Conservation (phyloP, 208 protist species). For the Trypanosoma caninum region DNA sequence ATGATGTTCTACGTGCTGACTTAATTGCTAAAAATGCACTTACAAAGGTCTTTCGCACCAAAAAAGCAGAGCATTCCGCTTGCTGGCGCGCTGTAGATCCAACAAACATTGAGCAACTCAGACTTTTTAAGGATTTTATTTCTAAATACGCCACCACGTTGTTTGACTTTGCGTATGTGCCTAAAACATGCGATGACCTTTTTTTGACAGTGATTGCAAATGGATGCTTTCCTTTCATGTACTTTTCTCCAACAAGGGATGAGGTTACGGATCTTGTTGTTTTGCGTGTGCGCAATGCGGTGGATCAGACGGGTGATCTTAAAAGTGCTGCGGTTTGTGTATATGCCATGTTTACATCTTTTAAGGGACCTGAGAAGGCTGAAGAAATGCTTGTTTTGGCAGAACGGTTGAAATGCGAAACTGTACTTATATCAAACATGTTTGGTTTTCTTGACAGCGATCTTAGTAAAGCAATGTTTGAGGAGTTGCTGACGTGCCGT, state of each 20-base stretch:
- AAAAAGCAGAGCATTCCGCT: conserved; percentile 5
- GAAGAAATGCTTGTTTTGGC: conserved; percentile 64
- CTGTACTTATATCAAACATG: conserved; percentile 63
- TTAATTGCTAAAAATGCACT: conserved; percentile 61
- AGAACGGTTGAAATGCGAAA: conserved; percentile 39
- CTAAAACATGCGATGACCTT: conserved; percentile 35
- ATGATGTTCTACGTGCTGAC: conserved; percentile 63
- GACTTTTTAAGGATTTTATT: conserved; percentile 42
- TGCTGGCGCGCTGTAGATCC: conserved; percentile 30
- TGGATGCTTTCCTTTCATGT: conserved; percentile 33
- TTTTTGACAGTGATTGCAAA: conserved; percentile 28
- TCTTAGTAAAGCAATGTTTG: conserved; percentile 71
- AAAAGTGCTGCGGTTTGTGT: conserved; percentile 25
- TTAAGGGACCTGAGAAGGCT: conserved; percentile 51
- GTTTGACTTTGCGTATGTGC: conserved; percentile 49
- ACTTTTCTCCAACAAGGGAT: conserved; percentile 26
- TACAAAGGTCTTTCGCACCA: conserved; percentile 23
- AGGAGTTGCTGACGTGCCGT: conserved; percentile 44
- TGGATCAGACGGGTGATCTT: neutral
- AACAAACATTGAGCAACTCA: conserved; percentile 25
- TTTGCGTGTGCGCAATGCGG: conserved; percentile 36
- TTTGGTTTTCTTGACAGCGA: conserved; percentile 83
- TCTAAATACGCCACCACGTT: conserved; percentile 18
- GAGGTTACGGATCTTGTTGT: conserved; percentile 59
- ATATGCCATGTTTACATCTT: conserved; percentile 62